phyloP scores from a whole-genome alignment of 495 filamentous ascomycete species.

The Penicillium malachiteum region DNA sequence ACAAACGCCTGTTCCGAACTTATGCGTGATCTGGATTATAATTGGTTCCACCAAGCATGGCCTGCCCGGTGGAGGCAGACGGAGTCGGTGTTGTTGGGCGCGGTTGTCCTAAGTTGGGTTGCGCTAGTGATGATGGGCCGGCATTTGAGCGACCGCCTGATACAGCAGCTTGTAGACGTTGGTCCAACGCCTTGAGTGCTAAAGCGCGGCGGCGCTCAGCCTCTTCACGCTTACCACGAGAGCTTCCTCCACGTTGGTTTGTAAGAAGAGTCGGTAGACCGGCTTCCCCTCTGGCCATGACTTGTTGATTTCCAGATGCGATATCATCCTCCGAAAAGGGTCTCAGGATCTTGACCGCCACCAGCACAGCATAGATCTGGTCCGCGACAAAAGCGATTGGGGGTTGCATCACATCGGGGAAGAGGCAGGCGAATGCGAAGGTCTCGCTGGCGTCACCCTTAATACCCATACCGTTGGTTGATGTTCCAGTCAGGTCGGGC shows the following conservation, averaged over 20 bases:
- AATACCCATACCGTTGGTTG: slow-evolving; percentile 49
- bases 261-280: slow-evolving; percentile 62
- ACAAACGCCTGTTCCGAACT: slow-evolving; percentile 6
- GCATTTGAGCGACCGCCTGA: slow-evolving; percentile 49
- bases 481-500: slow-evolving; percentile 54
- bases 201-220: slow-evolving; percentile 86
- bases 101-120: slow-evolving; percentile 46
- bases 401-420: slow-evolving; percentile 82
- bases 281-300: slow-evolving; percentile 64
- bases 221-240: slow-evolving; percentile 72
- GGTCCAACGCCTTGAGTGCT: slow-evolving; percentile 87
- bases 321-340: slow-evolving; percentile 88
- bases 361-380: slow-evolving; percentile 69
- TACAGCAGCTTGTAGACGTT: slow-evolving; percentile 76
- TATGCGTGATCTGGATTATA: slow-evolving; percentile 64
- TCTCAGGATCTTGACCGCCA: slow-evolving; percentile 71
- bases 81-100: slow-evolving; percentile 31
- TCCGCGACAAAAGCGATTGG: slow-evolving; percentile 72
- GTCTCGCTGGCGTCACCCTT: slow-evolving; percentile 92
- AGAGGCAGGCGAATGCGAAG: slow-evolving; percentile 92
- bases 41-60: slow-evolving; percentile 65
- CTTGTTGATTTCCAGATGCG: slow-evolving; percentile 73
- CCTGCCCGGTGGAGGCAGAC: slow-evolving; percentile 32
- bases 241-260: slow-evolving; percentile 36
- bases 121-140: slow-evolving; percentile 27